Base-by-base conservation (phyloP, 2,329 filamentous ascomycete species). In the Rhinocladiella similis region DNA sequence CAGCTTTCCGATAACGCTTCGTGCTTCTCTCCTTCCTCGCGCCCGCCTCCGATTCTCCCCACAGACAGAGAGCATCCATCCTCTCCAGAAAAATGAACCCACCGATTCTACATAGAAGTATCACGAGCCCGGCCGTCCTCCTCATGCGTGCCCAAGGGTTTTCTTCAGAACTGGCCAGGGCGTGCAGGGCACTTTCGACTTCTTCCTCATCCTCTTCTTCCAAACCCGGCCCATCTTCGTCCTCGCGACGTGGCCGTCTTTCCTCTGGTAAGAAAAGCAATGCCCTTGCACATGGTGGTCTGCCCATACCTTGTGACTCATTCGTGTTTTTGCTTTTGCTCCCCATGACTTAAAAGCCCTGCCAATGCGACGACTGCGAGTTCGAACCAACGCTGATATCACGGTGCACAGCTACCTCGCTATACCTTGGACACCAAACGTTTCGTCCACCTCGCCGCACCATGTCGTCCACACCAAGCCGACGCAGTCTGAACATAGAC, bases 401-500 rank as follows among this genome's bases (percentile, higher is more conserved):
- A 51, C n/a, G 46, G 18, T 36, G 46, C 47, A 16, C 38, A 61
- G 53, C 25, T 27, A 45, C 48, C 19, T 27, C 20, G 39, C 35
- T 39, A 18, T n/a, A 18, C 25, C 18, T 36, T 18, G 20, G 22
- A 38, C 14, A 43, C 48, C 48, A 33, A 39, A 16, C 29, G 7
- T 27, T 29, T 45, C 43, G 47, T 36, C 59, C 71, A 67, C 59
- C 38, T 49, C 55, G 67, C 65, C 75, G 77, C 65, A 74, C 68
- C 65, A 77, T 82, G 75, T 72, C 76, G 48, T 73, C 77, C 47
- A 73, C 77, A 20, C 62, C 71, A 12, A 52, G 65, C 14, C 73
- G 78, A 57, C 75, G 76, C 47, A 77, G 79, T 57, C 80, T 99
- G 66, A 89, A 82, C 67, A 80, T 89, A 68, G 81, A 90, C 74